Evolutionary conservation across 495 filamentous ascomycete species (phyloP).

Genomic region (Clavariopsis aquatica): DNA sequence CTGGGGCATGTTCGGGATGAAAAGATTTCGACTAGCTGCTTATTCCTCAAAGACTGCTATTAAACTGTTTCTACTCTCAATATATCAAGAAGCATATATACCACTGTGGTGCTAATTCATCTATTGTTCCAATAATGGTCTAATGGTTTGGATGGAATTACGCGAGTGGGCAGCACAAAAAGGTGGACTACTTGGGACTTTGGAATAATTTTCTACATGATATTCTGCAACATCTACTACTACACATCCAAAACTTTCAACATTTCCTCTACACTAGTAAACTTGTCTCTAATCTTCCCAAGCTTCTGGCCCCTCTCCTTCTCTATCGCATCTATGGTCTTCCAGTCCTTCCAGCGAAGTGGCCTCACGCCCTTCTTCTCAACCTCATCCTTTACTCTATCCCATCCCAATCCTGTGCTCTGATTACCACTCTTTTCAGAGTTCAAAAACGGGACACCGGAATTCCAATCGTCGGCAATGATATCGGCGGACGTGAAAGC

Average conservation of each 20-base stretch:
- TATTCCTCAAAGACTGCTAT: no score
- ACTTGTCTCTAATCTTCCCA: constrained; percentile 86
- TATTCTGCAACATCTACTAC: not conserved
- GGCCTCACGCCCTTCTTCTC: constrained; percentile 56
- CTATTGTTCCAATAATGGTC: no score
- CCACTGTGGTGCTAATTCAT: no score
- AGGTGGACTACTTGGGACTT: no score
- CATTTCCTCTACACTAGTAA: constrained; percentile 77
- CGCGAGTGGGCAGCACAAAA: no score
- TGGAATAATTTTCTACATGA: no score
- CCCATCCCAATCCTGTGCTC: constrained; percentile 67
- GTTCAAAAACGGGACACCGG: constrained; percentile 38
- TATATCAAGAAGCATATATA: no score
- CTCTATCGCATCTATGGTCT: constrained; percentile 79
- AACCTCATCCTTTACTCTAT: constrained; percentile 62
- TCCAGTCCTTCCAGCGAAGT: constrained; percentile 82
- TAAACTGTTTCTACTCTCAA: no score
- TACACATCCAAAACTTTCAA: constrained; percentile 48
- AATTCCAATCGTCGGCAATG: constrained; percentile 69
- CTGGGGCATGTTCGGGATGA: no score
- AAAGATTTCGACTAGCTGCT: no score
- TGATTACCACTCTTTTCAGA: constrained; percentile 39
- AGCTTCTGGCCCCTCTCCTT: constrained; percentile 60
- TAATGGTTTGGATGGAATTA: no score
- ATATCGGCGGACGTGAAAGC: constrained; percentile 87